Evolutionary conservation across 108 stramenopile species (phyloP).

Genomic region (Bacterosira constricta): DNA sequence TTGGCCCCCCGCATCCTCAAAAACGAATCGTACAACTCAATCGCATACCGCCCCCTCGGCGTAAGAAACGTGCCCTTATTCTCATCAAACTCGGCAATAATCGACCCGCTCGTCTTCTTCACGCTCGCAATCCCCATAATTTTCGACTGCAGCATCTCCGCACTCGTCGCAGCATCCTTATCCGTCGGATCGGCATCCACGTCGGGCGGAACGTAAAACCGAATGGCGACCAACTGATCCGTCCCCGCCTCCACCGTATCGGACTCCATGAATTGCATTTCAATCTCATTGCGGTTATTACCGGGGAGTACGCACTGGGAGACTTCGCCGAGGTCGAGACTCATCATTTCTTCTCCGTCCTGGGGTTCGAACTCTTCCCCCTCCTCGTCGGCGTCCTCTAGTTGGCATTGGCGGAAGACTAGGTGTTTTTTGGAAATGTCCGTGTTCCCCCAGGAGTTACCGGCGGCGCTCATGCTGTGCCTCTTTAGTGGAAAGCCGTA

Average conservation of each 20-base stretch:
- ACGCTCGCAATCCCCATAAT: slow-evolving; percentile 89
- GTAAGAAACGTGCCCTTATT: slow-evolving; percentile 94
- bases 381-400: slow-evolving; percentile 87
- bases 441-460: slow-evolving; percentile 79
- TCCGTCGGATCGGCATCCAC: slow-evolving; percentile 83
- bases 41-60: slow-evolving; percentile 95
- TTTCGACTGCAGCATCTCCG: slow-evolving; percentile 75
- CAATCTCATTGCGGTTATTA: slow-evolving; percentile 91
- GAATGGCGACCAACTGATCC: slow-evolving; percentile 89
- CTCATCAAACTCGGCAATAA: slow-evolving; percentile 89
- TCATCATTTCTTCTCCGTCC: slow-evolving; percentile 85
- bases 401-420: slow-evolving; percentile 76
- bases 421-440: slow-evolving; percentile 72
- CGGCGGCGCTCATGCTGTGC: slow-evolving; percentile 71
- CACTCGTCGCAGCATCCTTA: slow-evolving; percentile 67
- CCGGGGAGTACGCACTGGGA: slow-evolving; percentile 89
- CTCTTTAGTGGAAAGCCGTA: slow-evolving; percentile 61
- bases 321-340: slow-evolving; percentile 83
- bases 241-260: slow-evolving; percentile 89
- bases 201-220: slow-evolving; percentile 93
- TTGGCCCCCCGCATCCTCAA: slow-evolving; percentile 91
- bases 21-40: slow-evolving; percentile 94
- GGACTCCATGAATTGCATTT: slow-evolving; percentile 89
- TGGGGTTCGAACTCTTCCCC: slow-evolving; percentile 87
- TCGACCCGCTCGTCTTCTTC: slow-evolving; percentile 89